A percentile compares a stretch with the other conserved stretches of the same genome.
phyloP scores from a whole-genome alignment of 768 basidiomycete genomes.

The Amanita muscaria region DNA sequence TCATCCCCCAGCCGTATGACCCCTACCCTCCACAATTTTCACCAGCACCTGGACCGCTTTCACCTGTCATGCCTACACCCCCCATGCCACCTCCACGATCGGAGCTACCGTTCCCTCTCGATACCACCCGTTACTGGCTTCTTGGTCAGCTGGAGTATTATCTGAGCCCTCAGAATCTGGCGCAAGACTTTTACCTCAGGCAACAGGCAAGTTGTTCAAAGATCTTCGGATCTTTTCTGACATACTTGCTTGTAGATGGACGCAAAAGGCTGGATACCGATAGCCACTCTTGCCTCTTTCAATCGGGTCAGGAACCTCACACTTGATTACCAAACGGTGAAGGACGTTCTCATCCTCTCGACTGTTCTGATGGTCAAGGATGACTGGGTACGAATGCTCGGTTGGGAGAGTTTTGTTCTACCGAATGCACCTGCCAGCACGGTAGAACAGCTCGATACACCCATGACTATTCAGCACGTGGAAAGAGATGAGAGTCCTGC shows the following conservation, averaged over 20 bases:
- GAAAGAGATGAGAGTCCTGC: slow-evolving; percentile 12
- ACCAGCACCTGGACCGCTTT: slow-evolving; percentile 18
- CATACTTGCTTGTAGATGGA: slow-evolving; percentile 62
- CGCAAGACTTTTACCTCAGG: slow-evolving; percentile 77
- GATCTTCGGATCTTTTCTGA: slow-evolving; percentile 4
- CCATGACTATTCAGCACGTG: neutral
- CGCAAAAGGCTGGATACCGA: slow-evolving; percentile 76
- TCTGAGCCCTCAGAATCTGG: slow-evolving; percentile 83
- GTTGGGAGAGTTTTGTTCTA: slow-evolving; percentile 55
- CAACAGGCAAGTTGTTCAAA: slow-evolving; percentile 47
- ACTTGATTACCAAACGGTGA: slow-evolving; percentile 46
- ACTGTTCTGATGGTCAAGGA: slow-evolving; percentile 59
- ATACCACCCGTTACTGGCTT: slow-evolving; percentile 57
- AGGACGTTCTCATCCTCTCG: slow-evolving; percentile 62
- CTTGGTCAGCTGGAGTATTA: slow-evolving; percentile 89
- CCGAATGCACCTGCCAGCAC: slow-evolving; percentile 50
- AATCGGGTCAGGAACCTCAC: slow-evolving; percentile 73
- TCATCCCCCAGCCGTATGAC: slow-evolving; percentile 10
- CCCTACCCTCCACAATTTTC: slow-evolving; percentile 11
- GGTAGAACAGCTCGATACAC: slow-evolving; percentile 22
- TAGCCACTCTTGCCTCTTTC: slow-evolving; percentile 77
- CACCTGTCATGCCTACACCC: slow-evolving; percentile 18
- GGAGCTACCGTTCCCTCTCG: slow-evolving; percentile 45
- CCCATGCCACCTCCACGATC: slow-evolving; percentile 41
- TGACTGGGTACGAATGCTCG: slow-evolving; percentile 60